phyloP scores from a whole-genome alignment of 192 early-diverging fungal genomes.

The Chytriomyces sp. region DNA sequence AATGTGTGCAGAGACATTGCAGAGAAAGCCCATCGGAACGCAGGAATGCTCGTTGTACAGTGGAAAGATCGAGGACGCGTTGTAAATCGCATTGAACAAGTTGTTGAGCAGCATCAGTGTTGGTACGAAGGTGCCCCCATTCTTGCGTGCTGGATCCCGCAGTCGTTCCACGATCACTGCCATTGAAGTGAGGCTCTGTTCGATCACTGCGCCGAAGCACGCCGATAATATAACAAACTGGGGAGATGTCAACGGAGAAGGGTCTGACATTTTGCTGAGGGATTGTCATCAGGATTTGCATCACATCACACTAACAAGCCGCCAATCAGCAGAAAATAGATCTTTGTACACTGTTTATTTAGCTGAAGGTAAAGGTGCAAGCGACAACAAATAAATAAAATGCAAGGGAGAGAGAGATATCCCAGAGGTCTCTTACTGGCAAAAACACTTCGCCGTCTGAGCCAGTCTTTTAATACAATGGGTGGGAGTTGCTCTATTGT shows the following conservation, averaged over 20 bases:
- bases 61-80: background rate
- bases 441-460: background rate
- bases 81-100: background rate
- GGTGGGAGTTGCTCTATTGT: background rate
- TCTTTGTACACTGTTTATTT: no score
- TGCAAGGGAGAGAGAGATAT: background rate
- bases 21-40: background rate
- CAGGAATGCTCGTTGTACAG: background rate
- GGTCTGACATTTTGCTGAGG: no score
- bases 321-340: no score
- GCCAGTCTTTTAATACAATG: background rate
- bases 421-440: background rate
- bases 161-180: no score
- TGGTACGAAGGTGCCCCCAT: background rate
- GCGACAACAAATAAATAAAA: background rate
- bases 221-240: no score
- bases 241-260: no score
- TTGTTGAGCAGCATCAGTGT: background rate
- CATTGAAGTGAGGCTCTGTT: no score
- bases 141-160: no score
- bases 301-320: no score
- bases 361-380: no score
- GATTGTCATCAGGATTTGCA: no score
- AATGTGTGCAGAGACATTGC: background rate
- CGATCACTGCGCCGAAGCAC: no score